phyloP scores from a whole-genome alignment of 2,329 filamentous ascomycete genomes.

The Colletotrichum noveboracense region DNA sequence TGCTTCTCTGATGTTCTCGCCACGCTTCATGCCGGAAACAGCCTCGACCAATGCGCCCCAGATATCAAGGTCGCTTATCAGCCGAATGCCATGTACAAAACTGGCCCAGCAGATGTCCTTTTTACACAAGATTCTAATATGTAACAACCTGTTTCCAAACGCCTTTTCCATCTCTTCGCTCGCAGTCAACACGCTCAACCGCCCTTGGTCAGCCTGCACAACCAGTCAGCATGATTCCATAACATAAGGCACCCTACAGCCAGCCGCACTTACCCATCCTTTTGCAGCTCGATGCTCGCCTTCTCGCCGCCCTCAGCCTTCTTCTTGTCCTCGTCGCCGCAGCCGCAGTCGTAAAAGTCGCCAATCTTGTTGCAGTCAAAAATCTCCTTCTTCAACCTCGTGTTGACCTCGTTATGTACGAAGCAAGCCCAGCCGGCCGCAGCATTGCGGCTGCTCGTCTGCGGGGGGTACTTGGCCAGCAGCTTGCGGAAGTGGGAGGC shows the following conservation, averaged over 20 bases:
- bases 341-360: constrained; percentile 76
- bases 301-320: constrained; percentile 32
- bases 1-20: not conserved
- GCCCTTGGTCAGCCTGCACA: constrained; percentile 3
- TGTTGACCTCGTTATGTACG: constrained; percentile 72
- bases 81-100: not conserved
- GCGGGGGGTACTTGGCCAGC: constrained; percentile 67
- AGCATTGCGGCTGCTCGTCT: constrained; percentile 66
- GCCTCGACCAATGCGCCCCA: not conserved
- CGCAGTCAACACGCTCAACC: not conserved
- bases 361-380: constrained; percentile 73
- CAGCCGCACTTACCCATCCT: constrained; percentile 1
- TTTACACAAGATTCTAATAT: not conserved
- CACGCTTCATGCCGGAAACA: not conserved
- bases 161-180: not conserved
- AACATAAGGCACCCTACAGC: not conserved
- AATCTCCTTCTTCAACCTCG: constrained; percentile 62
- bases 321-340: constrained; percentile 66
- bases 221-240: not conserved
- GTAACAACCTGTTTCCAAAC: not conserved
- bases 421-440: constrained; percentile 73
- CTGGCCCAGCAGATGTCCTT: not conserved
- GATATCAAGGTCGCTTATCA: not conserved
- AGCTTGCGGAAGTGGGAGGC: constrained; percentile 70
- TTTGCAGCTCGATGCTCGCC: constrained; percentile 17